Conservation (phyloP, 371 early-diverging fungal species). For the Phascolomyces articulosus region DNA sequence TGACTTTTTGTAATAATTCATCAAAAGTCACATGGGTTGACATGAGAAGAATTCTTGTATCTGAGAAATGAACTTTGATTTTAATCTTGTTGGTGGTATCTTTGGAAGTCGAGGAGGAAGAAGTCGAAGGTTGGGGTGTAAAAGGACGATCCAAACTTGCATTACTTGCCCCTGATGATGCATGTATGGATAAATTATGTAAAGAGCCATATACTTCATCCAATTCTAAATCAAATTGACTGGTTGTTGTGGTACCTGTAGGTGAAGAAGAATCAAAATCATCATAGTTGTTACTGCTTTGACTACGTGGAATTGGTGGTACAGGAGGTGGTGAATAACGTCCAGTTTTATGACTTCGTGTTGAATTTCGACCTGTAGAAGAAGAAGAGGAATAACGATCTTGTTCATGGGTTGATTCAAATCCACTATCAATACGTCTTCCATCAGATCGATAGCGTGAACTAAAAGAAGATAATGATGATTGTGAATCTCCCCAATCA, state of each 20-base stretch:
- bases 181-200: conserved; percentile 13
- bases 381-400: conserved; percentile 36
- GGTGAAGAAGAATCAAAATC: conserved; percentile 14
- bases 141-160: conserved; percentile 10
- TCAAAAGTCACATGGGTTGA: conserved; percentile 21
- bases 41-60: conserved; percentile 19
- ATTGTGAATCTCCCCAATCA: conserved; percentile 30
- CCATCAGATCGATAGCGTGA: conserved; percentile 26
- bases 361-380: conserved; percentile 20
- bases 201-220: conserved; percentile 40
- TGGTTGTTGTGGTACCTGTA: conserved; percentile 14
- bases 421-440: conserved; percentile 48
- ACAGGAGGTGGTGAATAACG: conserved; percentile 39
- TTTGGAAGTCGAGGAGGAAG: conserved; percentile 19
- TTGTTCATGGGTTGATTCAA: conserved; percentile 44
- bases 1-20: conserved; percentile 19
- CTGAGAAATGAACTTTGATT: conserved; percentile 23
- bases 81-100: conserved; percentile 22
- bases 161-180: neutral
- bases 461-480: conserved; percentile 25
- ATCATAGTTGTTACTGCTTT: neutral
- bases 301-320: conserved; percentile 30
- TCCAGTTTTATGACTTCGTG: conserved; percentile 19
- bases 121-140: conserved; percentile 21
- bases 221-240: conserved; percentile 34